Evolutionary conservation across 352 stramenopile species (phyloP).

Genomic region (Pelagophyceae sp.): DNA sequence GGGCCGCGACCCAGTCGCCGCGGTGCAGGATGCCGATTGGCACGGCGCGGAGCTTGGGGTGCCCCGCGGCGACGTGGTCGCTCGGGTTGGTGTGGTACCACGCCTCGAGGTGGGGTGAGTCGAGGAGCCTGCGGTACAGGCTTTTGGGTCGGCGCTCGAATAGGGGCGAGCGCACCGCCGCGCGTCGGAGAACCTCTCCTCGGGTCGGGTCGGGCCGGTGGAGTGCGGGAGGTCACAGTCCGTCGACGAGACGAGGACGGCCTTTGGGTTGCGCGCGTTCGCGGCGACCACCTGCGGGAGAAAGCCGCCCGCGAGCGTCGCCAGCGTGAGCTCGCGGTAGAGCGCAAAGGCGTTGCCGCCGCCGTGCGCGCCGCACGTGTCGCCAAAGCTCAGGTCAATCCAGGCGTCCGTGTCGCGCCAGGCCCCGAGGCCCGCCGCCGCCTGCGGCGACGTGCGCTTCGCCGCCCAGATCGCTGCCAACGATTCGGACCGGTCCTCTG

Average conservation of each 20-base stretch:
- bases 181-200: neutral
- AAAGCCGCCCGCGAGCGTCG: too few relatives aligned
- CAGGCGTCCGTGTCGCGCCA: too few relatives aligned
- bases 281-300: too few relatives aligned
- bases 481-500: neutral
- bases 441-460: neutral
- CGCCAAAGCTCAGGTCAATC: neutral
- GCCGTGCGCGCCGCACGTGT: neutral
- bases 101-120: neutral
- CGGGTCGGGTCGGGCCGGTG: neutral
- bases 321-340: neutral
- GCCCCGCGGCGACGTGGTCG: neutral
- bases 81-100: neutral
- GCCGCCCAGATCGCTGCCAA: neutral
- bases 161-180: too few relatives aligned
- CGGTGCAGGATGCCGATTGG: neutral
- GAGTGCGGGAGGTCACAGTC: neutral
- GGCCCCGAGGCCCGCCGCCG: neutral
- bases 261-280: neutral
- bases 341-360: neutral
- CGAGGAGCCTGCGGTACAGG: neutral
- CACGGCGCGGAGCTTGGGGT: conserved; percentile 1
- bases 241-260: neutral
- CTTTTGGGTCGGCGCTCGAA: too few relatives aligned
- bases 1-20: neutral